A percentile compares a stretch with the other conserved stretches of the same genome.
These are phyloP conservation scores for Thelonectria discophora DNA, from an alignment of 2,329 filamentous ascomycete genomes.

Conservation along the genomic window DNA sequence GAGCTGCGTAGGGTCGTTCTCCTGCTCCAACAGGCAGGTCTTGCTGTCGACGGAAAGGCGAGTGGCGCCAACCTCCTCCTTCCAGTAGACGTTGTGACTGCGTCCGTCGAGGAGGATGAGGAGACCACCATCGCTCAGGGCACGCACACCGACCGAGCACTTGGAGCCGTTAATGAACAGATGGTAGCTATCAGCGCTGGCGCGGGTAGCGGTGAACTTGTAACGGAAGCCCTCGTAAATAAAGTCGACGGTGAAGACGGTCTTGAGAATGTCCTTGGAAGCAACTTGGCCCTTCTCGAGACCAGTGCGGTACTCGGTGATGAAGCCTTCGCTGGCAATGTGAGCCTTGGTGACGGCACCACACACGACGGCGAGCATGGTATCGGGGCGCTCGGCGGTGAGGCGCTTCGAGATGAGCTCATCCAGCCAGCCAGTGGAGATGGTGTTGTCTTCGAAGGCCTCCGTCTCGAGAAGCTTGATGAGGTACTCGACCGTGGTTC, in stretches of 20 bases:
- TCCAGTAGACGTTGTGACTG: conserved; percentile 99
- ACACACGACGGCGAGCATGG: conserved; percentile 92
- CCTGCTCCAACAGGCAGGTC: conserved; percentile 96
- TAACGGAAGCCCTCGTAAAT: conserved; percentile 97
- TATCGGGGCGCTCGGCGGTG: conserved; percentile 93
- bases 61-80: conserved; percentile 96
- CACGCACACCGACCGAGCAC: conserved; percentile 90
- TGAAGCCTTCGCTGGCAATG: conserved; percentile 88
- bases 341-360: conserved; percentile 96
- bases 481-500: conserved; percentile 97
- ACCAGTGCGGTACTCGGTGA: conserved; percentile 85
- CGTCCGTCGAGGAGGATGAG: conserved; percentile 89
- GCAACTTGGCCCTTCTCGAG: conserved; percentile 98
- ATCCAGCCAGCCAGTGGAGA: conserved; percentile 98
- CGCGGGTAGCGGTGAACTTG: conserved; percentile 97
- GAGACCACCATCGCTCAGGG: conserved; percentile 92
- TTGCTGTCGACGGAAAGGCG: conserved; percentile 97
- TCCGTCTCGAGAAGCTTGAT: conserved; percentile 99
- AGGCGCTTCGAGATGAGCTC: conserved; percentile 98
- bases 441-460: conserved; percentile 98
- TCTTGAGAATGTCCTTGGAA: conserved; percentile 95
- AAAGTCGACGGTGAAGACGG: conserved; percentile 96
- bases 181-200: conserved; percentile 92
- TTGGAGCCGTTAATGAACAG: conserved; percentile 99
- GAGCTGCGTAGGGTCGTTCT: conserved; percentile 98